phyloP scores from a whole-genome alignment of 2,329 filamentous ascomycete genomes.

The Pseudogymnoascus sp. region DNA sequence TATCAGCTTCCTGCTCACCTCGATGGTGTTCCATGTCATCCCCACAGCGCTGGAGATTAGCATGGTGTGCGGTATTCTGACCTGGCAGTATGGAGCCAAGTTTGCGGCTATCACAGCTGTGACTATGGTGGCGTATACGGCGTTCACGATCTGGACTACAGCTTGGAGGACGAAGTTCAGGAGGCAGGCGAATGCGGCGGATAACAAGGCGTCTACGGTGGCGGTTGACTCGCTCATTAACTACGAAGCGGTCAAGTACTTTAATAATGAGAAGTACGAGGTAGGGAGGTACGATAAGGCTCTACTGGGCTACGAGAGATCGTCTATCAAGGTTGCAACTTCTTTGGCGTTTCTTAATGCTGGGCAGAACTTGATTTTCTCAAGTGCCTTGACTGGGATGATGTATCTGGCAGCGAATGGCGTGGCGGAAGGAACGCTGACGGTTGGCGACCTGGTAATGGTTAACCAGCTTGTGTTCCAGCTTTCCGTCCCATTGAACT shows the following conservation, averaged over 20 bases:
- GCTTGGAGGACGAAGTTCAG: conserved; percentile 96
- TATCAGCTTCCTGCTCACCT: conserved; percentile 92
- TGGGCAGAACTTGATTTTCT: conserved; percentile 96
- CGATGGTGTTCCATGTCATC: conserved; percentile 96
- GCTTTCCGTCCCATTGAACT: conserved; percentile 92
- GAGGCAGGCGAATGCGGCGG: conserved; percentile 88
- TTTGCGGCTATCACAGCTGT: conserved; percentile 84
- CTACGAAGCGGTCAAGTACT: conserved; percentile 98
- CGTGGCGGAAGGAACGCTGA: conserved; percentile 70
- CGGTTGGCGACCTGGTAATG: conserved; percentile 95
- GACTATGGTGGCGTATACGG: conserved; percentile 90
- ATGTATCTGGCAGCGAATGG: conserved; percentile 95
- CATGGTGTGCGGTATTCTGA: conserved; percentile 93
- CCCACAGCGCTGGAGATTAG: conserved; percentile 90
- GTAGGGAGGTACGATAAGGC: conserved; percentile 84
- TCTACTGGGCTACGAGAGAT: conserved; percentile 77
- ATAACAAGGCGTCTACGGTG: conserved; percentile 90
- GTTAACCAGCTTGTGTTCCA: conserved; percentile 99
- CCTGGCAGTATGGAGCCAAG: conserved; percentile 85
- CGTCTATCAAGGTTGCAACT: conserved; percentile 93
- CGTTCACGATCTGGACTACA: conserved; percentile 95
- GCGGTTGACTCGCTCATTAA: conserved; percentile 97
- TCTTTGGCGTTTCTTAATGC: conserved; percentile 88
- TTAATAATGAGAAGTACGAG: conserved; percentile 97
- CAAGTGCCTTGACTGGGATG: conserved; percentile 85